These are phyloP conservation scores for Vigna hirtella DNA, from an alignment of 306 rosid species.

Conservation along the genomic window DNA sequence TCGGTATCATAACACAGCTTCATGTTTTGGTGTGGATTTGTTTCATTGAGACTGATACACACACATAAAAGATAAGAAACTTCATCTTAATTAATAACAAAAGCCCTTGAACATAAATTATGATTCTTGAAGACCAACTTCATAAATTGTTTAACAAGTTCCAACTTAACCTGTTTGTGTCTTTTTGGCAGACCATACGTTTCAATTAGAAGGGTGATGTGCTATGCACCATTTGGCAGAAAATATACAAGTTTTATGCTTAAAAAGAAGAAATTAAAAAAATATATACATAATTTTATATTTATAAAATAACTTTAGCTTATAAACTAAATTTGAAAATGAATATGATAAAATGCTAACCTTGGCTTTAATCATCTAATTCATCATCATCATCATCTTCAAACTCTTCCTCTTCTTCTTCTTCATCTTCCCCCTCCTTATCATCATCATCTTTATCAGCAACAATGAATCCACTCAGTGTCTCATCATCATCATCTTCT, in stretches of 20 bases:
- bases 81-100: not conserved
- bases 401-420: conserved; percentile 56
- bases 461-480: conserved; percentile 78
- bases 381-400: conserved; percentile 42
- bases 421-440: conserved; percentile 48
- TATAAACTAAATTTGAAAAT: not conserved
- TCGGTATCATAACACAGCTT: no score
- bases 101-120: not conserved
- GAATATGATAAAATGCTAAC: not conserved
- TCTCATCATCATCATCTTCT: conserved; percentile 52
- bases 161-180: not conserved
- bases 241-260: not conserved
- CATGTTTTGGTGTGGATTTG: not conserved
- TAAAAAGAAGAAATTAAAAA: not conserved
- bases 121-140: not conserved
- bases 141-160: not conserved
- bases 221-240: not conserved
- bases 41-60: not conserved
- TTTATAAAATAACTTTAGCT: not conserved
- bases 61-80: not conserved
- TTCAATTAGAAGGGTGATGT: not conserved
- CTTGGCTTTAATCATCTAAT: conserved; percentile 38
- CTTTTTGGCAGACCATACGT: not conserved
- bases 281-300: no score
- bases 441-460: conserved; percentile 51